phyloP scores from a whole-genome alignment of 176 grass and related monocot species.

The Pharus latifolius region DNA sequence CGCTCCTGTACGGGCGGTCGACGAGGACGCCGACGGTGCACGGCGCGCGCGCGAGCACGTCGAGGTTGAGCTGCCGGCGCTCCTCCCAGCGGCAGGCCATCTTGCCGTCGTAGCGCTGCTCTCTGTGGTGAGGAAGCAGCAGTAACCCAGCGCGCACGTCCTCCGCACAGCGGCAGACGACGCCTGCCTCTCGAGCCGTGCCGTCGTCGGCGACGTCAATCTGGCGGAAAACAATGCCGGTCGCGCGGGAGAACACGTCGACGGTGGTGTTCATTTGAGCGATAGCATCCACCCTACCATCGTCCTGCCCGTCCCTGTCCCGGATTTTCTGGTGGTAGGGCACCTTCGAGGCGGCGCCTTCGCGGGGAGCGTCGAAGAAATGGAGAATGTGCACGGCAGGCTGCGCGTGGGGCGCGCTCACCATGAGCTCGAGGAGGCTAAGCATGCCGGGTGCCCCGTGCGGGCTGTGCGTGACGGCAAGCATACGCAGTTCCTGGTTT shows the following conservation, averaged over 20 bases:
- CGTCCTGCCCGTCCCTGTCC: not conserved
- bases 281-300: not conserved
- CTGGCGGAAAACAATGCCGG: slow-evolving; percentile 24
- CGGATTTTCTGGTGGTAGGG: not conserved
- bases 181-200: not conserved
- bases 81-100: slow-evolving; percentile 24
- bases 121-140: slow-evolving; percentile 15
- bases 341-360: not conserved
- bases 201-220: not conserved
- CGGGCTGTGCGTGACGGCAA: slow-evolving; percentile 20
- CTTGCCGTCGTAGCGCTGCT: slow-evolving; percentile 42
- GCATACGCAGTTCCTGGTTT: slow-evolving; percentile 20
- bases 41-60: slow-evolving; percentile 16
- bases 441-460: slow-evolving; percentile 23
- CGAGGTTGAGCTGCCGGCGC: slow-evolving; percentile 1
- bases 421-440: slow-evolving; percentile 26
- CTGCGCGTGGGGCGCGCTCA: not conserved
- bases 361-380: not conserved
- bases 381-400: slow-evolving; percentile 27
- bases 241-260: slow-evolving; percentile 17
- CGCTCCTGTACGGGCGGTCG: slow-evolving; percentile 24
- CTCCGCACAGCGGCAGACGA: not conserved
- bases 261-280: slow-evolving; percentile 25
- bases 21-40: slow-evolving; percentile 36
- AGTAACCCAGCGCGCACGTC: not conserved